Evolutionary conservation across 768 basidiomycete species (phyloP).

Genomic region (Ramaria sp.): DNA sequence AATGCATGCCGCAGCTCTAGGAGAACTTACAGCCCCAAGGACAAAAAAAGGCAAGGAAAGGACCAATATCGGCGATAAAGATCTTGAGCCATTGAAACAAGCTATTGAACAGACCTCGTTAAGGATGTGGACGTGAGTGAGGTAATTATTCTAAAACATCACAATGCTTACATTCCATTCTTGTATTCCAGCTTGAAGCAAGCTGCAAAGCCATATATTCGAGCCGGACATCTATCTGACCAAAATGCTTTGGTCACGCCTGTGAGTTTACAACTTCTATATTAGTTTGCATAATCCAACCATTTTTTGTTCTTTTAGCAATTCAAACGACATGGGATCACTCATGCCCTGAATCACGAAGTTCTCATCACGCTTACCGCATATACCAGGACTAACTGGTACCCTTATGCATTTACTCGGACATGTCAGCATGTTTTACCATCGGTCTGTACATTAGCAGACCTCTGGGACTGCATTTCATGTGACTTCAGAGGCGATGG

Average conservation of each 20-base stretch:
- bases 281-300: not conserved
- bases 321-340: not conserved
- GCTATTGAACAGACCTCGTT: conserved; percentile 42
- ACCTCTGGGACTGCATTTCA: conserved; percentile 47
- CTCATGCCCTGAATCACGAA: conserved; percentile 15
- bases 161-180: not conserved
- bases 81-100: conserved; percentile 37
- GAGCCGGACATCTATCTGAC: conserved; percentile 1
- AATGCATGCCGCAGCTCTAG: conserved; percentile 23
- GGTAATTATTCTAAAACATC: not conserved
- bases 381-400: conserved; percentile 51
- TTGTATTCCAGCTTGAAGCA: not conserved
- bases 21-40: conserved; percentile 20
- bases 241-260: not conserved
- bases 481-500: conserved; percentile 40
- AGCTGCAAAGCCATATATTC: conserved; percentile 1
- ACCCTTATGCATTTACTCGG: conserved; percentile 45
- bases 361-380: conserved; percentile 51
- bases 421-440: conserved; percentile 58
- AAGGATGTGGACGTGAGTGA: conserved; percentile 50
- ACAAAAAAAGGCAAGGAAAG: conserved; percentile 19
- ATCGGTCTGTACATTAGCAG: conserved; percentile 62
- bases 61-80: conserved; percentile 29
- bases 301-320: not conserved
- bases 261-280: not conserved